phyloP scores from a whole-genome alignment of 805 yeast species.

The Pachysolen tannophilus region DNA sequence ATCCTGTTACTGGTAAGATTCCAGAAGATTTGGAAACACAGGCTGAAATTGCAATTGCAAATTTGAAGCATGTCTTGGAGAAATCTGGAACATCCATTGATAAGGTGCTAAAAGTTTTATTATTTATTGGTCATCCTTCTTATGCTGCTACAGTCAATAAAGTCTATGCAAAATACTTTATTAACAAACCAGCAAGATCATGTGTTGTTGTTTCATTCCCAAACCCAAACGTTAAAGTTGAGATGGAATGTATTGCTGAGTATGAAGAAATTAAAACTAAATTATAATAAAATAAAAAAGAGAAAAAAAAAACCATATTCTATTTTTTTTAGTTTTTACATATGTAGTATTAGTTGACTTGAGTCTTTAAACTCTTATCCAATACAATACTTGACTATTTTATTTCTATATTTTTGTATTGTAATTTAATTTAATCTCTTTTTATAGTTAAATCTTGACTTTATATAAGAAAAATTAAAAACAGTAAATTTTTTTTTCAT shows the following conservation, averaged over 20 bases:
- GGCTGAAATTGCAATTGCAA: conserved; percentile 28
- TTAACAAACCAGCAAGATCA: conserved; percentile 36
- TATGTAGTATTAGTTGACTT: no score
- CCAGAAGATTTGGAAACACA: conserved; percentile 32
- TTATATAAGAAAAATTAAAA: no score
- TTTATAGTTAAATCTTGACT: no score
- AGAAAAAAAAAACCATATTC: no score
- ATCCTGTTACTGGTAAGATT: conserved; percentile 23
- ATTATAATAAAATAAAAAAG: no score
- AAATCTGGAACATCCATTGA: conserved; percentile 31
- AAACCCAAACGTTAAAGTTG: conserved; percentile 39
- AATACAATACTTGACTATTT: no score
- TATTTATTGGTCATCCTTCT: conserved; percentile 31
- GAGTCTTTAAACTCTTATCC: no score
- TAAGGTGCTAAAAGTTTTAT: conserved; percentile 33
- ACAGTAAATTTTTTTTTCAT: no score
- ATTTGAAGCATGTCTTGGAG: conserved; percentile 27
- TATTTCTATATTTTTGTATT: no score
- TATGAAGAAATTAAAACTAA: conserved; percentile 14
- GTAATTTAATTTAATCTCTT: no score
- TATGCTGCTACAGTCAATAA: conserved; percentile 30
- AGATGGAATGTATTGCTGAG: conserved; percentile 38
- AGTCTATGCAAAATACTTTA: conserved; percentile 33
- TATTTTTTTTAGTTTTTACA: no score
- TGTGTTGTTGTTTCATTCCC: conserved; percentile 39